Percentiles rank a stretch among this genome's conserved stretches.
Conservation (phyloP, 75 land plant species). For the Cryptomeria japonica region DNA sequence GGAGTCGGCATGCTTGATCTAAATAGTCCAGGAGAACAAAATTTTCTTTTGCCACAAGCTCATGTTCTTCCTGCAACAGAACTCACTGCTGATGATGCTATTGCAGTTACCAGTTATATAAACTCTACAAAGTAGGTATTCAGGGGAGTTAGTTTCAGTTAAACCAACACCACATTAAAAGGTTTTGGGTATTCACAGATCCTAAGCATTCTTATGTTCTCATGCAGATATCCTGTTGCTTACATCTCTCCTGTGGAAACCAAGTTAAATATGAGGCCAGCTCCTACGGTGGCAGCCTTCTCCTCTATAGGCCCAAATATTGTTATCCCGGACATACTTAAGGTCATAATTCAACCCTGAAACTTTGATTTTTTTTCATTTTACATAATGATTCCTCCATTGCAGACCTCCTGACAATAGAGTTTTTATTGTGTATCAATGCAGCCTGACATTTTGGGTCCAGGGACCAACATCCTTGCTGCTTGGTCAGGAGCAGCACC, state of each 20-base stretch:
- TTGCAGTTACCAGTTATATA: slow-evolving; percentile 23
- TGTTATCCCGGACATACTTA: slow-evolving; percentile 27
- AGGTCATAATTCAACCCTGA: slow-evolving; percentile 25
- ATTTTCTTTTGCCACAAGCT: slow-evolving; percentile 17
- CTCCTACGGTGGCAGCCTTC: slow-evolving; percentile 36
- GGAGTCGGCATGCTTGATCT: slow-evolving; percentile 39
- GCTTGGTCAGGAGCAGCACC: slow-evolving; percentile 17
- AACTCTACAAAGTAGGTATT: slow-evolving; percentile 30
- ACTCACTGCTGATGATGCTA: slow-evolving; percentile 16
- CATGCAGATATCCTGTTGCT: slow-evolving; percentile 19
- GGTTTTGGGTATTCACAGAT: not conserved
- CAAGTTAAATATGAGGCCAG: slow-evolving; percentile 7
- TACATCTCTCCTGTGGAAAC: slow-evolving; percentile 15
- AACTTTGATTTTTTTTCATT: not conserved
- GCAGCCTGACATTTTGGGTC: slow-evolving; percentile 33
- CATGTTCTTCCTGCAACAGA: slow-evolving; percentile 43
- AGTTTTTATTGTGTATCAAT: not conserved
- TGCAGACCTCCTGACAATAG: not conserved
- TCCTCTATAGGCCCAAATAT: slow-evolving; percentile 33
- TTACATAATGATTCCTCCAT: not conserved
- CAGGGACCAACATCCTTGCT: slow-evolving; percentile 26
- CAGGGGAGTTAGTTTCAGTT: not conserved
- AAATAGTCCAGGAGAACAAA: slow-evolving; percentile 16
- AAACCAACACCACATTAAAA: slow-evolving; percentile 7
- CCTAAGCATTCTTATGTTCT: not conserved